Evolutionary conservation across 345 rosid species (phyloP), one percentile per base, ranked within the genome.

Genomic region (Citropsis articulata): DNA sequence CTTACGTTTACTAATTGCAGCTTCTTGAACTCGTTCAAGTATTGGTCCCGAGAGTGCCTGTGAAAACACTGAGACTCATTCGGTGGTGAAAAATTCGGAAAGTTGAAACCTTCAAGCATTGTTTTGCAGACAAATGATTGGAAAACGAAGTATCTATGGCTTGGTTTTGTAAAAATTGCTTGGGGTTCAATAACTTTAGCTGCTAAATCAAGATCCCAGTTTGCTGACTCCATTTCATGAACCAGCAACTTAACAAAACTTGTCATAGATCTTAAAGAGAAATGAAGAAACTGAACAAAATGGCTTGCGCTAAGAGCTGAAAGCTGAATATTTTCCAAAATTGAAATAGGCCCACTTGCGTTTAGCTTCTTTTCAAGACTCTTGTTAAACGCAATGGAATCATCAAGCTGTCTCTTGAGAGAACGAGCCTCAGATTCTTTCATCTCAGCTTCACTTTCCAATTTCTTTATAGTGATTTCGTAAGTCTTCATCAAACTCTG

Each of bases 401-500:
- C 91, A 2, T 80, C 88, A 6, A 89, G 85, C 72, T 64, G 73
- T 75, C 76, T 83, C 62, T 81, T 81, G 57, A 90, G 80, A 25
- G 80, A 83, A 48, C 77, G 77, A 59, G 88, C 75, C 18, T 77
- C 88, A 5, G 79, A 80, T 24, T 76, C 88, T 84, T 89, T 96
- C 66, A 36, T 77, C 6, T 80, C 87, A 59, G 63, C 80, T 40
- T 90, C 92, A 0, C 84, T 68, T 56, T 94, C 97, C 48, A 96
- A 75, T 73, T 94, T 96, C 88, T 86, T 94, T 65, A 90, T 85
- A 0, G 91, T 89, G 79, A 96, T 91, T 83, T 88, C 98, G 73
- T 87, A 96, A 13, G 97, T 96, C 83, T 84, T 91, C 91, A 94
- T 90, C 81, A 96, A 79, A 74, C 97, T 87, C 89, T 96, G 99